Base-by-base conservation (phyloP, 2,329 filamentous ascomycete genomes). In the Colletotrichum eleusines region DNA sequence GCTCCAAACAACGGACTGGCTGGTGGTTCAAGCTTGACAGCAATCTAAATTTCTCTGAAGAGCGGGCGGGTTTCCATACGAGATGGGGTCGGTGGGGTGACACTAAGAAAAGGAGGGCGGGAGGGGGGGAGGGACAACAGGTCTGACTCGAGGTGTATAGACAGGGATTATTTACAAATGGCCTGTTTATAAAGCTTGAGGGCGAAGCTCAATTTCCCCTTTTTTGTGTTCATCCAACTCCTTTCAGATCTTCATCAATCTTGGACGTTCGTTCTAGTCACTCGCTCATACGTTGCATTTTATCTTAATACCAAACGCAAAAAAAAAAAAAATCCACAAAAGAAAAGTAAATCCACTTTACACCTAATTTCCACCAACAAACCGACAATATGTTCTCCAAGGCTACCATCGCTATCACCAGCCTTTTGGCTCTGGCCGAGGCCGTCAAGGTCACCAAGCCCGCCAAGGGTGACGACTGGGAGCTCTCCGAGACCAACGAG, bases 321-420 rank as follows among this genome's bases (percentile, higher is more conserved):
- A 23, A 23, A 51, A 23, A 11, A 28, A 20, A 28, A 31, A 63
- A 31, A 31, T 35, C 40, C 40, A 26, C 20, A 46, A 48, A 33
- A 26, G 42, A 40, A 40, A 35, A 53, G n/a, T n/a, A n/a, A n/a
- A n/a, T n/a, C 57, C 28, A 16, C 33, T 42, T 51, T 44, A 38
- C 42, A 50, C 40, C 58, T 54, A 51, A 66, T 46, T 46, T 26
- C 11, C 33, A 44, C 26, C 23, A 26, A 54, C 40, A 26, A 51
- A 51, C 26, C 68, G 63, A 46, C 60, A 72, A 69, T 23, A 72
- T 72, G 69, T 69, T 53, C 65, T 63, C 69, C 69, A 72, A 72
- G 60, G 55, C 69, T 40, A 48, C 60, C 33, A 18, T 72, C 38
- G 66, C 69, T 7, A 54, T 72, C 60, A 69, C 69, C 66, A 33